Evolutionary conservation across 163 green algal genomes (phyloP).

Genomic region (Chlamydomonas reinhardtii): DNA sequence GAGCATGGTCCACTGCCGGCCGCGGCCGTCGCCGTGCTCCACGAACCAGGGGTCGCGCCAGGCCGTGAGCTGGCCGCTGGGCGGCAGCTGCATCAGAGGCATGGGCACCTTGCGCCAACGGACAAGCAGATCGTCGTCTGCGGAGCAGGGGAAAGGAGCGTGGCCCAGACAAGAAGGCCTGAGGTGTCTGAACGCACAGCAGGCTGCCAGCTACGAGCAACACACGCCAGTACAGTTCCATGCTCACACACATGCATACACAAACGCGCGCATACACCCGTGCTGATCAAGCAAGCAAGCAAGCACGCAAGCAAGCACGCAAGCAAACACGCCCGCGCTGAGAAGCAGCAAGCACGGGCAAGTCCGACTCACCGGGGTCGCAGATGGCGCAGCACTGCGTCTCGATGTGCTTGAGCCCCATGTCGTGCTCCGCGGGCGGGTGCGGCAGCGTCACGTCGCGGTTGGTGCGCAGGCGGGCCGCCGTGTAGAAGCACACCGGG

Average conservation of each 20-base stretch:
- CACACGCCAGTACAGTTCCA: too few relatives aligned
- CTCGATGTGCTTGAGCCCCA: slow-evolving; percentile 65
- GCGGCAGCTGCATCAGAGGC: slow-evolving; percentile 57
- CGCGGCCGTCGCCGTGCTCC: slow-evolving; percentile 25
- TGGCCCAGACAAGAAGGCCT: too few relatives aligned
- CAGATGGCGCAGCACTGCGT: slow-evolving; percentile 63
- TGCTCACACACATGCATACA: too few relatives aligned
- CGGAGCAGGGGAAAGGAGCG: background rate
- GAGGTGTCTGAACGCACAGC: too few relatives aligned
- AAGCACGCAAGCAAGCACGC: too few relatives aligned
- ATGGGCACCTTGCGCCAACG: slow-evolving; percentile 54
- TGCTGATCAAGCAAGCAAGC: too few relatives aligned
- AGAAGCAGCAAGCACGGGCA: too few relatives aligned
- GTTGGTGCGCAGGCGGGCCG: slow-evolving; percentile 40
- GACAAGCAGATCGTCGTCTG: slow-evolving; percentile 55
- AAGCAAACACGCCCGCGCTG: too few relatives aligned
- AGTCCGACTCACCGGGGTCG: slow-evolving; percentile 45
- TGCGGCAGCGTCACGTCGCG: background rate
- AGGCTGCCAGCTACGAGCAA: too few relatives aligned
- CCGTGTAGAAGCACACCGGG: slow-evolving; percentile 76
- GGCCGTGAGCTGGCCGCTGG: slow-evolving; percentile 12
- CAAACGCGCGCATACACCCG: too few relatives aligned
- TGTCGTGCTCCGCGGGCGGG: slow-evolving; percentile 39
- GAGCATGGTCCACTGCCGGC: slow-evolving; percentile 74
- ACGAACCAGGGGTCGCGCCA: slow-evolving; percentile 64